Evolutionary conservation across 192 early-diverging fungal genomes (phyloP).

Genomic region (Coemansia umbellata): DNA sequence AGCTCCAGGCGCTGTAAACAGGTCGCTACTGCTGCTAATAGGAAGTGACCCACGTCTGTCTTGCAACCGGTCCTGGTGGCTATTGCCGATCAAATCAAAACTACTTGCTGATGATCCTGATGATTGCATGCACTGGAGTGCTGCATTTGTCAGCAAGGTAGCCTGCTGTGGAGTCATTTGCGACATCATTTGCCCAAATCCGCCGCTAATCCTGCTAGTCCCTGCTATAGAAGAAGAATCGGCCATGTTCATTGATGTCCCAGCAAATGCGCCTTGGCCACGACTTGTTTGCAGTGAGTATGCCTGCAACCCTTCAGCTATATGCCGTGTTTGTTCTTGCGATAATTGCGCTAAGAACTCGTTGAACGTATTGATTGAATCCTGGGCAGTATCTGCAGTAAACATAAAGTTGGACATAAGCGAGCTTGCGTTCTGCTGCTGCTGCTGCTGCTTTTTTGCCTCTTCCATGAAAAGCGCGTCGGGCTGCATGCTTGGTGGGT

Average conservation of each 20-base stretch:
- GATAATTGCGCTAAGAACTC: constrained; percentile 43
- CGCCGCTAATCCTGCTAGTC: background rate
- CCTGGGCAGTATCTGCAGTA: constrained; percentile 32
- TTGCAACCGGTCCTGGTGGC: constrained; percentile 10
- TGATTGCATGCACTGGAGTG: constrained; percentile 28
- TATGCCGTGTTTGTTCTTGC: constrained; percentile 41
- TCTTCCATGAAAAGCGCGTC: background rate
- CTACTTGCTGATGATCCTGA: background rate
- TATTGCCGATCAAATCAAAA: constrained; percentile 7
- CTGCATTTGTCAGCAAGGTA: constrained; percentile 19
- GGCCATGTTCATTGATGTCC: background rate
- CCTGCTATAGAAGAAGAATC: background rate
- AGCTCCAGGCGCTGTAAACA: constrained; percentile 40
- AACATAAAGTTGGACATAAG: constrained; percentile 30
- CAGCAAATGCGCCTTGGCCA: background rate
- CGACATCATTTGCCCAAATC: background rate
- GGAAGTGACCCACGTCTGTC: constrained; percentile 35
- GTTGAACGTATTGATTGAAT: constrained; percentile 43
- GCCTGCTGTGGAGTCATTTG: background rate
- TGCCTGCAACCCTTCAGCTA: constrained; percentile 37
- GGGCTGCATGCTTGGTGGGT: background rate
- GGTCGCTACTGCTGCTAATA: constrained; percentile 37
- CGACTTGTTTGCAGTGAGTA: constrained; percentile 32
- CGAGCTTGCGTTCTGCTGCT: background rate
- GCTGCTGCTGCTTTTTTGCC: background rate